These are phyloP conservation scores for Asterella californica DNA, from an alignment of 225 moss, liverwort and hornwort genomes.

Conservation along the genomic window DNA sequence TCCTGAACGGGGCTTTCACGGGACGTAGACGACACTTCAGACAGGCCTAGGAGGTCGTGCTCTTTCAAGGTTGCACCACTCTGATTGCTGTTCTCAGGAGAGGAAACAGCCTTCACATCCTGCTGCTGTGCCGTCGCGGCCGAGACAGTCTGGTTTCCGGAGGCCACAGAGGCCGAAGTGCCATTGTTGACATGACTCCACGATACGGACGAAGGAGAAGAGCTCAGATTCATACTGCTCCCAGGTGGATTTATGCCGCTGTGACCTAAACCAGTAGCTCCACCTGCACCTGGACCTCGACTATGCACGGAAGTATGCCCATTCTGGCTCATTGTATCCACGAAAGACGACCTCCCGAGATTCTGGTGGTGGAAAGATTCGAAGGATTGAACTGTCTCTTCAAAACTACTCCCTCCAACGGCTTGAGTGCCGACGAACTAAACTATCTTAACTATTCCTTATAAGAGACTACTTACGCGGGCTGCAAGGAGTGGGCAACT, in stretches of 20 bases:
- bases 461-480: neutral
- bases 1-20: neutral
- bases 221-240: slow-evolving; percentile 7
- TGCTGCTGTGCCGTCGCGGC: slow-evolving; percentile 16
- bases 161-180: neutral
- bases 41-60: slow-evolving; percentile 79
- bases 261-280: slow-evolving; percentile 6
- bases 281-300: slow-evolving; percentile 19
- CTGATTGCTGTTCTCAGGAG: slow-evolving; percentile 46
- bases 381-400: neutral
- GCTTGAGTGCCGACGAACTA: neutral
- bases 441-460: neutral
- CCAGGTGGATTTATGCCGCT: neutral
- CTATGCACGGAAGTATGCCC: neutral
- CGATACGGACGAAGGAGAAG: slow-evolving; percentile 4
- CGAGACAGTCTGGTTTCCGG: neutral
- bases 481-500: slow-evolving; percentile 15
- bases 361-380: too few relatives aligned
- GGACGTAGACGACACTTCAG: slow-evolving; percentile 52
- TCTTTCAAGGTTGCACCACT: slow-evolving; percentile 70
- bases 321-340: slow-evolving; percentile 28
- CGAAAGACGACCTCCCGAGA: neutral
- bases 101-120: neutral
- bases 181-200: slow-evolving; percentile 25
- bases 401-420: neutral